Evolutionary conservation across 2,329 filamentous ascomycete genomes (phyloP).

Genomic region (Phoma sp.): DNA sequence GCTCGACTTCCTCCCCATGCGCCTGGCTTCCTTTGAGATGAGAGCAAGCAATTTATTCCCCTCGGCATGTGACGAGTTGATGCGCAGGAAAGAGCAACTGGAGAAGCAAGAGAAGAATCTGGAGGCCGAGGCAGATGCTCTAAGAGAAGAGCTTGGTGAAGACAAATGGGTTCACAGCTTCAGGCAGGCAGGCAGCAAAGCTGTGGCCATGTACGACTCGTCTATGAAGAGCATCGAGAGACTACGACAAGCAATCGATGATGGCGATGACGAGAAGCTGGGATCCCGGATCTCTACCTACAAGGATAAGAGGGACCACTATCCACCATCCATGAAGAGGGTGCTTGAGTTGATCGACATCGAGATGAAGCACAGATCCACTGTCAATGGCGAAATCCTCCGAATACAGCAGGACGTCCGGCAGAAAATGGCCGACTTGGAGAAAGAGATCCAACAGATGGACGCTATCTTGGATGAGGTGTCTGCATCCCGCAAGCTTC

Average conservation of each 20-base stretch:
- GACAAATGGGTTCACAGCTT: conserved; percentile 97
- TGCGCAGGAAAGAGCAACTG: conserved; percentile 73
- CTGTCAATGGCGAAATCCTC: conserved; percentile 93
- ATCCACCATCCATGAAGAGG: conserved; percentile 88
- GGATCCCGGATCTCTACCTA: conserved; percentile 81
- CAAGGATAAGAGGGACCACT: conserved; percentile 93
- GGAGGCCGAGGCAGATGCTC: conserved; percentile 82
- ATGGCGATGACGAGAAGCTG: conserved; percentile 69
- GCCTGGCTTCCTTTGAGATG: conserved; percentile 82
- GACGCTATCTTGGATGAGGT: conserved; percentile 75
- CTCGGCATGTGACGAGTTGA: conserved; percentile 87
- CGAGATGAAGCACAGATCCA: conserved; percentile 92
- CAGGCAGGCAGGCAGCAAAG: conserved; percentile 87
- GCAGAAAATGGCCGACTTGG: conserved; percentile 77
- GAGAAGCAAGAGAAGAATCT: conserved; percentile 89
- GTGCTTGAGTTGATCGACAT: conserved; percentile 93
- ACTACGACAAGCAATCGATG: conserved; percentile 78
- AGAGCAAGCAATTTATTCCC: conserved; percentile 82
- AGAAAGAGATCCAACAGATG: conserved; percentile 77
- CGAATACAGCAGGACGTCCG: conserved; percentile 85
- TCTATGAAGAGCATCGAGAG: conserved; percentile 86
- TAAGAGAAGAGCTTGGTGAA: conserved; percentile 89
- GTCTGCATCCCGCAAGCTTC: conserved; percentile 72
- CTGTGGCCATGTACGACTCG: conserved; percentile 95
- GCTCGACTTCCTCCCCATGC: conserved; percentile 94